Evolutionary conservation across 495 filamentous ascomycete species (phyloP).

Genomic region (Arthonia radiata): DNA sequence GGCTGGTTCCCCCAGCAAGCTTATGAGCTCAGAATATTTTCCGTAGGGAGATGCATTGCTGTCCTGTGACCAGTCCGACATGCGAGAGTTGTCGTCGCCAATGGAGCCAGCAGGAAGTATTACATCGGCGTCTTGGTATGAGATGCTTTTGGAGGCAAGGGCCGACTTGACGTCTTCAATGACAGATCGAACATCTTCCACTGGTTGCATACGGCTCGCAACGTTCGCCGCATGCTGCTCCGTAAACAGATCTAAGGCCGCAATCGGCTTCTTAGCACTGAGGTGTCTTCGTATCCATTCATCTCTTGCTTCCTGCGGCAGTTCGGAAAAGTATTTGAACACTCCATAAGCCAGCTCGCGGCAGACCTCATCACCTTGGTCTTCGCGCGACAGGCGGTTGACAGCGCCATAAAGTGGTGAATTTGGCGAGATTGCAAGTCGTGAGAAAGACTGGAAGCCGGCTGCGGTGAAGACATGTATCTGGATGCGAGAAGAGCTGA

Average conservation of each 20-base stretch:
- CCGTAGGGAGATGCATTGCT: slow-evolving; percentile 42
- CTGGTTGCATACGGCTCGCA: slow-evolving; percentile 53
- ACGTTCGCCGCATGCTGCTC: slow-evolving; percentile 84
- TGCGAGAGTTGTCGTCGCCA: slow-evolving; percentile 24
- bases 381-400: slow-evolving; percentile 71
- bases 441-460: slow-evolving; percentile 66
- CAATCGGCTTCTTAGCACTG: slow-evolving; percentile 21
- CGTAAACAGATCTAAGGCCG: slow-evolving; percentile 46
- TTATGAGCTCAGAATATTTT: slow-evolving; percentile 44
- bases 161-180: slow-evolving; percentile 42
- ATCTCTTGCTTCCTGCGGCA: slow-evolving; percentile 52
- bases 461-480: slow-evolving; percentile 73
- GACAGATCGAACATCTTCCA: slow-evolving; percentile 50
- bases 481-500: slow-evolving; percentile 77
- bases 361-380: slow-evolving; percentile 77
- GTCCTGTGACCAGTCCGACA: slow-evolving; percentile 9
- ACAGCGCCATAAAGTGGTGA: slow-evolving; percentile 91
- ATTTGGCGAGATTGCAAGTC: slow-evolving; percentile 73
- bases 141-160: slow-evolving; percentile 50
- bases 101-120: slow-evolving; percentile 58
- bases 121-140: slow-evolving; percentile 71
- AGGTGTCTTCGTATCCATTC: slow-evolving; percentile 15
- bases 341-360: slow-evolving; percentile 76
- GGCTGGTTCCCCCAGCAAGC: slow-evolving; percentile 51
- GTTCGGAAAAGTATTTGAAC: slow-evolving; percentile 75